Evolutionary conservation across 1,139 yeast species (phyloP).

Genomic region (Pichia cactophila): DNA sequence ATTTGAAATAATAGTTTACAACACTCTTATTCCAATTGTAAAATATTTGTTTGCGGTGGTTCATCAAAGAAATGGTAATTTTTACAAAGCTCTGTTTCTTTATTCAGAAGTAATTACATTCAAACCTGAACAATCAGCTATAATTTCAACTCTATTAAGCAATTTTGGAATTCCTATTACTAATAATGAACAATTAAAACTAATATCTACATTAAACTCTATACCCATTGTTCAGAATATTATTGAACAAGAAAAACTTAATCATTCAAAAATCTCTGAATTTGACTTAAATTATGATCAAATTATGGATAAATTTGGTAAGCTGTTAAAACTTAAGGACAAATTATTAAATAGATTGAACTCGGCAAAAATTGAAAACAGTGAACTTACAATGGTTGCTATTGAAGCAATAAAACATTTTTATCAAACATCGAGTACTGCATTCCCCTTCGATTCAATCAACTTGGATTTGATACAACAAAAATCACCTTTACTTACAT

Average conservation of each 20-base stretch:
- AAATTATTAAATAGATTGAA: conserved; percentile 2
- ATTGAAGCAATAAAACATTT: background rate
- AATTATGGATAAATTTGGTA: conserved; percentile 17
- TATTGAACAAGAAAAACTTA: conserved; percentile 7
- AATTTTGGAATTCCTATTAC: conserved; percentile 19
- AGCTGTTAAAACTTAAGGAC: conserved; percentile 15
- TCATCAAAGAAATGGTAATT: conserved; percentile 33
- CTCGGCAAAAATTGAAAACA: background rate
- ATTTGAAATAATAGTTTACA: conserved; percentile 32
- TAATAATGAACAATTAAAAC: conserved; percentile 19
- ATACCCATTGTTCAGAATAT: conserved; percentile 16
- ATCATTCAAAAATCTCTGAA: conserved; percentile 13
- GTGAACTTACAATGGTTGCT: background rate
- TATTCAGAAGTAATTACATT: conserved; percentile 23
- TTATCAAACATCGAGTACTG: background rate
- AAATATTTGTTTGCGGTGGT: conserved; percentile 35
- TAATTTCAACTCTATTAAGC: background rate
- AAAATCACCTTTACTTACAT: conserved; percentile 20
- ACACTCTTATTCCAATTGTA: conserved; percentile 31
- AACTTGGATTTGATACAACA: background rate
- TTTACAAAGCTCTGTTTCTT: conserved; percentile 34
- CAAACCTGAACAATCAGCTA: conserved; percentile 5
- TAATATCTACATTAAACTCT: conserved; percentile 19
- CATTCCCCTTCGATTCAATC: background rate
- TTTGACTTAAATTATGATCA: conserved; percentile 17